These are phyloP conservation scores for Powellomyces hirtus DNA, from an alignment of 192 early-diverging fungal genomes.

Conservation along the genomic window DNA sequence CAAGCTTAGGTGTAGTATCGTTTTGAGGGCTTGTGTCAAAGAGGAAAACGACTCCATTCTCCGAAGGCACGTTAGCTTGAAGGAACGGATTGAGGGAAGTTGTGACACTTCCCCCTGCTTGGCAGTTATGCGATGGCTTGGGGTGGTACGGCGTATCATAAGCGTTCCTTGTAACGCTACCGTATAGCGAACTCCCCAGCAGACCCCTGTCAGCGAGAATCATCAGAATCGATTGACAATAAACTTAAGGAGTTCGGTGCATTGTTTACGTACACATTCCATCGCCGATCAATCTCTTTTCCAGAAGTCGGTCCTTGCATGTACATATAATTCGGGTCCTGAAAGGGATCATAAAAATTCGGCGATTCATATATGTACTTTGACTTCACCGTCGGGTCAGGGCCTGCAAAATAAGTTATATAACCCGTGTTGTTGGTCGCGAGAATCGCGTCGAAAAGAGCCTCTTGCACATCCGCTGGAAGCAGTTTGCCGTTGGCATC, in stretches of 20 bases:
- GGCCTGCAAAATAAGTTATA: background rate
- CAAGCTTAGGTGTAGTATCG: background rate
- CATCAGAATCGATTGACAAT: background rate
- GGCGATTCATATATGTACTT: background rate
- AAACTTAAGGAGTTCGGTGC: background rate
- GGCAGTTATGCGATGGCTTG: conserved; percentile 2
- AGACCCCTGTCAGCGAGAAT: background rate
- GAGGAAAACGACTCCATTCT: background rate
- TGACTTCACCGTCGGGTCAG: background rate
- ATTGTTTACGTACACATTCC: background rate
- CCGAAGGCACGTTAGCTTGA: background rate
- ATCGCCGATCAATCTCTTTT: background rate
- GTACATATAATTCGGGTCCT: conserved; percentile 3
- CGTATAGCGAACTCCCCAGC: background rate
- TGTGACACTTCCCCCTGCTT: conserved; percentile 3
- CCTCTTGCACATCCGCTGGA: background rate
- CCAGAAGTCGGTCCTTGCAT: background rate
- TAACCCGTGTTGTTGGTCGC: background rate
- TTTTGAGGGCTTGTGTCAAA: background rate
- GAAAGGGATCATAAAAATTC: background rate
- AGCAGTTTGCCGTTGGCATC: background rate
- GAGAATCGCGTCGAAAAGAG: background rate
- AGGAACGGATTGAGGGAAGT: conserved; percentile 11
- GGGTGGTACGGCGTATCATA: background rate
- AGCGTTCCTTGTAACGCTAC: background rate